Percentiles rank a stretch among this genome's conserved stretches.
phyloP scores from a whole-genome alignment of 441 rosid species.

The Monsonia emarginata region DNA sequence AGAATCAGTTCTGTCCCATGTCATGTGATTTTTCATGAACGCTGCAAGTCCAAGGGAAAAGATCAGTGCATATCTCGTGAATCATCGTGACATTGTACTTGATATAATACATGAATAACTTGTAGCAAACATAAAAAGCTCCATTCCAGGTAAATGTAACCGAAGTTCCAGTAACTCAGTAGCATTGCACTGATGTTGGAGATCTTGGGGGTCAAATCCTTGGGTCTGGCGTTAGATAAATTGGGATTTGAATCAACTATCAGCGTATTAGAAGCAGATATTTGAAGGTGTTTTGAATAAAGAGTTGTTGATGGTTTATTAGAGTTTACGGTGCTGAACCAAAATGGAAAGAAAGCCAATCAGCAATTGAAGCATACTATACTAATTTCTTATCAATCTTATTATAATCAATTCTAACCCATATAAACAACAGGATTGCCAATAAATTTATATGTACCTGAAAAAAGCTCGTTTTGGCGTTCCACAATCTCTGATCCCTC shows the following conservation, averaged over 20 bases:
- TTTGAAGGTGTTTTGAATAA: background rate
- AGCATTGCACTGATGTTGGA: background rate
- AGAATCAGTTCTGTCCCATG: conserved; percentile 47
- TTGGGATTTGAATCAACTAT: background rate
- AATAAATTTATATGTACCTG: conserved; percentile 36
- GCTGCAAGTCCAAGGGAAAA: conserved; percentile 34
- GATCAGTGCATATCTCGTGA: background rate
- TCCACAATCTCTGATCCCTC: conserved; percentile 63
- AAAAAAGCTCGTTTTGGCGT: conserved; percentile 54
- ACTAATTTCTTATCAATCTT: background rate
- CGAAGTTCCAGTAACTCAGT: background rate
- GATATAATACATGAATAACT: background rate
- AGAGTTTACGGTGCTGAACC: background rate
- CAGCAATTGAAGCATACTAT: conserved; percentile 2
- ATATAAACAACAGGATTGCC: background rate
- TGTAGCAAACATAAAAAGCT: background rate
- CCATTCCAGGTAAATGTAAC: background rate
- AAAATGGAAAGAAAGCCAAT: background rate
- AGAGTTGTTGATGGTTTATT: background rate
- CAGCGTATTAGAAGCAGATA: background rate
- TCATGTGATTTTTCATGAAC: conserved; percentile 52
- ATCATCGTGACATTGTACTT: conserved; percentile 8
- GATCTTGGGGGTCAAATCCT: background rate
- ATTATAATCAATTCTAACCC: background rate
- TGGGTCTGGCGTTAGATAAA: background rate